Conservation (phyloP, 345 rosid species). For the Arabidopsis thaliana region DNA sequence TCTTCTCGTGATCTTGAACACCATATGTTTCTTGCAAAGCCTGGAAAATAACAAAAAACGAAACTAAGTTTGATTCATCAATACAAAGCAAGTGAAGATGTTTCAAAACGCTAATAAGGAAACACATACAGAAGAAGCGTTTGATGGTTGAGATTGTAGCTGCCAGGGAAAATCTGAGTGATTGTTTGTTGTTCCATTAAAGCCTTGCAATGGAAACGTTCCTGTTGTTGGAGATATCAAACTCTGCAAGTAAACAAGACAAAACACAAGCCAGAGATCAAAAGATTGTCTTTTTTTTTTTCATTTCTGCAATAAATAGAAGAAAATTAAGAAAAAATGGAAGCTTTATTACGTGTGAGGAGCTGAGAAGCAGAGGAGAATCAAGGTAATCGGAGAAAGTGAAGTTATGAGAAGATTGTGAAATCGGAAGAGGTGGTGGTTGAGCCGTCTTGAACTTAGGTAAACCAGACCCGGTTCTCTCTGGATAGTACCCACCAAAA, state of each 20-base stretch:
- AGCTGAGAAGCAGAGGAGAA: constrained; percentile 78
- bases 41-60: constrained; percentile 31
- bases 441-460: constrained; percentile 93
- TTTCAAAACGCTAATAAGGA: constrained; percentile 26
- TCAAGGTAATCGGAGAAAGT: constrained; percentile 79
- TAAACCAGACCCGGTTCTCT: constrained; percentile 70
- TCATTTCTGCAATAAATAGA: not conserved
- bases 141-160: constrained; percentile 33
- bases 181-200: constrained; percentile 62
- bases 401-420: constrained; percentile 73
- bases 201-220: constrained; percentile 60
- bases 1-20: constrained; percentile 52
- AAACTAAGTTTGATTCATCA: constrained; percentile 8
- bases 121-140: constrained; percentile 49
- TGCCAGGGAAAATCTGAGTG: constrained; percentile 69
- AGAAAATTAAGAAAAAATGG: constrained; percentile 35
- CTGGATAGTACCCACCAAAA: constrained; percentile 44
- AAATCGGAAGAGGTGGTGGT: constrained; percentile 78
- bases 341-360: constrained; percentile 71
- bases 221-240: constrained; percentile 97
- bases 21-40: constrained; percentile 58
- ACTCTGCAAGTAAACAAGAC: constrained; percentile 69
- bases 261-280: constrained; percentile 29
- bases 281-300: not conserved
- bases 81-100: constrained; percentile 39